Percentiles rank a stretch among this genome's conserved stretches.
These are phyloP conservation scores for Alternaria ventricosa DNA, from an alignment of 2,329 filamentous ascomycete species.

Conservation along the genomic window DNA sequence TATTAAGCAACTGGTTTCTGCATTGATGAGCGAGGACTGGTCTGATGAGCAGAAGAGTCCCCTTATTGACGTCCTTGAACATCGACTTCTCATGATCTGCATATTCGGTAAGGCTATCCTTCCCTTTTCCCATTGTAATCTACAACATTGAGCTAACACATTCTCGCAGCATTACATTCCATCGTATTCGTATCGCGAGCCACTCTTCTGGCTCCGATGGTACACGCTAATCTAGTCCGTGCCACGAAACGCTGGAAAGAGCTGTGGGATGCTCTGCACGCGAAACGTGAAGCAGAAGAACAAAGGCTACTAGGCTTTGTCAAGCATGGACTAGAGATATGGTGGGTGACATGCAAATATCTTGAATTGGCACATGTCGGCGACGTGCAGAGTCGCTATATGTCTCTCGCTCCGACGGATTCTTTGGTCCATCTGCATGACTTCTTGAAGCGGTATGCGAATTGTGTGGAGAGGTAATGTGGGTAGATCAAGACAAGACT, in stretches of 20 bases:
- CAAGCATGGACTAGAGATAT: constrained; percentile 21
- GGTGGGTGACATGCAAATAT: constrained; percentile 20
- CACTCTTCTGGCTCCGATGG: not conserved
- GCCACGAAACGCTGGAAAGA: constrained; percentile 23
- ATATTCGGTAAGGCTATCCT: too few species aligned
- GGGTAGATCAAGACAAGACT: too few species aligned
- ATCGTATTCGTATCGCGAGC: not conserved
- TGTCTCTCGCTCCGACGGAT: constrained; percentile 11
- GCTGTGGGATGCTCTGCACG: constrained; percentile 10
- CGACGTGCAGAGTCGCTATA: constrained; percentile 2
- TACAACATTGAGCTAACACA: not conserved
- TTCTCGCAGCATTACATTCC: not conserved
- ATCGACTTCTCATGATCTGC: constrained; percentile 5
- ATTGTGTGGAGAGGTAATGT: not conserved
- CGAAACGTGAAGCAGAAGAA: not conserved
- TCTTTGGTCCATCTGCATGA: constrained; percentile 11
- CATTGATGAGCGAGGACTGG: constrained; percentile 2
- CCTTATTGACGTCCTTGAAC: not conserved
- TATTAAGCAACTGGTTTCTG: constrained; percentile 2
- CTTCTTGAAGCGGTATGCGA: constrained; percentile 1
- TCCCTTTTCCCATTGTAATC: too few species aligned
- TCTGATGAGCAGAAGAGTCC: not conserved
- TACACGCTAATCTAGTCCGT: constrained; percentile 5
- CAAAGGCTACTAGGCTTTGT: constrained; percentile 11
- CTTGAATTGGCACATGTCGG: constrained; percentile 3